Evolutionary conservation across 2,329 filamentous ascomycete species (phyloP).

Genomic region (Fusarium mundagurra): DNA sequence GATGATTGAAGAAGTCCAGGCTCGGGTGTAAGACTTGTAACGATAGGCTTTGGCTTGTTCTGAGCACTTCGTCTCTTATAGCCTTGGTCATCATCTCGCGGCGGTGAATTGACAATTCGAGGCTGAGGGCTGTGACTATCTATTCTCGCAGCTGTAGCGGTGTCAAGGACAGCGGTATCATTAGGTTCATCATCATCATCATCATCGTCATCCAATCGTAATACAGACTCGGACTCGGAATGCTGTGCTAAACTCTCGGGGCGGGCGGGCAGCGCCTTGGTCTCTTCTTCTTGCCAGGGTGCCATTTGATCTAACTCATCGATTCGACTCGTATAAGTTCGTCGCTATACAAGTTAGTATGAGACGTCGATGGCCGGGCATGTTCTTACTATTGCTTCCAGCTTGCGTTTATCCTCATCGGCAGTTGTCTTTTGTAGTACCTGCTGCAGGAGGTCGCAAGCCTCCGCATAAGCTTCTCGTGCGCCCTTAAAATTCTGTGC

Average conservation of each 20-base stretch:
- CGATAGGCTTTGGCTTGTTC: conserved; percentile 40
- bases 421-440: conserved; percentile 87
- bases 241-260: conserved; percentile 64
- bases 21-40: conserved; percentile 40
- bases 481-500: conserved; percentile 94
- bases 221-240: conserved; percentile 35
- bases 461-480: conserved; percentile 89
- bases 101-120: conserved; percentile 36
- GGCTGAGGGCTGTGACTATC: conserved; percentile 37
- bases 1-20: conserved; percentile 59
- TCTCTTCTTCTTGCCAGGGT: conserved; percentile 62
- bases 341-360: conserved; percentile 64
- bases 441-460: conserved; percentile 86
- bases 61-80: conserved; percentile 35
- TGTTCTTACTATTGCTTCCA: conserved; percentile 84
- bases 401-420: conserved; percentile 87
- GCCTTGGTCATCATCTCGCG: conserved; percentile 35
- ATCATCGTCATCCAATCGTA: conserved; percentile 41
- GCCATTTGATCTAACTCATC: conserved; percentile 82
- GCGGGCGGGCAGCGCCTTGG: conserved; percentile 80
- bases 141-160: conserved; percentile 62
- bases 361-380: neutral
- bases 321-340: conserved; percentile 91
- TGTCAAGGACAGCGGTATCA: conserved; percentile 60
- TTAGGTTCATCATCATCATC: conserved; percentile 57